Conservation (phyloP, 148 eudicot species). For the Mesembryanthemum crystallinum region DNA sequence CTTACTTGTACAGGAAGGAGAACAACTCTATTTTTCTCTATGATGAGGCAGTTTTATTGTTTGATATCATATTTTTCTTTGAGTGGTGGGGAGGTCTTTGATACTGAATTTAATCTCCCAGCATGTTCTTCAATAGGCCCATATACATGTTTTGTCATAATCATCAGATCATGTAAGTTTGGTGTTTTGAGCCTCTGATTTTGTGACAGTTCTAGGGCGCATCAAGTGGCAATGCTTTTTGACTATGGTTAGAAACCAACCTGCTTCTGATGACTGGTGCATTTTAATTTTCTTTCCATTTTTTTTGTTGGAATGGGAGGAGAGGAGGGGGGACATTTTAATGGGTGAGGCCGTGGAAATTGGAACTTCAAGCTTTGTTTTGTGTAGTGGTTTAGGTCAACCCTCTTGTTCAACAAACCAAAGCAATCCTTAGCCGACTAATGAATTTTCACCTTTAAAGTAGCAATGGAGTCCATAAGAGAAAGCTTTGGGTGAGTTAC, state of each 20-base stretch:
- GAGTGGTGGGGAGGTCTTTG: not conserved
- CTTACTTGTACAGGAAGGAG: not conserved
- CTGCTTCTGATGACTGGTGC: no score
- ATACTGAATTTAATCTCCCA: not conserved
- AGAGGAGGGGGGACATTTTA: not conserved
- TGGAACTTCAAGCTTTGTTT: not conserved
- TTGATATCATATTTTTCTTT: not conserved
- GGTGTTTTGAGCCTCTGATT: no score
- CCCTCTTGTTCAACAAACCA: no score
- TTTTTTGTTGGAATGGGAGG: not conserved
- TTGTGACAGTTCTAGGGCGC: not conserved
- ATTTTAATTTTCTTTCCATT: no score
- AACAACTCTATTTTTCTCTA: not conserved
- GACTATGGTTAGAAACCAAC: not conserved
- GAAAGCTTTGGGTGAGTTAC: no score
- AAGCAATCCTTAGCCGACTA: no score
- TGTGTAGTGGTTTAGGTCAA: no score
- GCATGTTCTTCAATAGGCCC: not conserved
- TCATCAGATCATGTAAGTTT: not conserved
- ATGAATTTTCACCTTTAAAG: no score
- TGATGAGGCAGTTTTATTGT: not conserved
- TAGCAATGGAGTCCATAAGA: no score
- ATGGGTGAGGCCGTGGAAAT: not conserved
- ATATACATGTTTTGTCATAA: not conserved
- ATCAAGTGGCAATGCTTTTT: not conserved